phyloP scores from a whole-genome alignment of 1,284 basidiomycete species.

The Puccinia hordei region DNA sequence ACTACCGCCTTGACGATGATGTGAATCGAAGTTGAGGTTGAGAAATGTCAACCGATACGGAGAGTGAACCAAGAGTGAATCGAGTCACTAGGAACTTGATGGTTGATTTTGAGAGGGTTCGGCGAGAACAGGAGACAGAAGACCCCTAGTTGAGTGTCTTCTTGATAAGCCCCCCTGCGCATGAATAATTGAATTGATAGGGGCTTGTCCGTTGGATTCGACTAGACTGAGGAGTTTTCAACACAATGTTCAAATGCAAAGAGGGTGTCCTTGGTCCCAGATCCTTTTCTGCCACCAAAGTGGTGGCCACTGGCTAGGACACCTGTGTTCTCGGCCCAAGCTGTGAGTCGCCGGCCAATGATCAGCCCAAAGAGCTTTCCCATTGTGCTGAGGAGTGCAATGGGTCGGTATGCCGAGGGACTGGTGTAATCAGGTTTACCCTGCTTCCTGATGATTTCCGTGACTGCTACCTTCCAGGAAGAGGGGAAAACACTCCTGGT shows the following conservation, averaged over 20 bases:
- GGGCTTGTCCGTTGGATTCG: too few species aligned
- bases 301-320: not conserved
- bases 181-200: too few species aligned
- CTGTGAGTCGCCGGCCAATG: not conserved
- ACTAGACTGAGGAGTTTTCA: too few species aligned
- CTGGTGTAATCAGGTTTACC: not conserved
- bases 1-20: too few species aligned
- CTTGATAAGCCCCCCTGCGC: too few species aligned
- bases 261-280: not conserved
- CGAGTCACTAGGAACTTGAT: too few species aligned
- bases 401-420: conserved; percentile 20
- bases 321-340: not conserved
- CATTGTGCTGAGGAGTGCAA: not conserved
- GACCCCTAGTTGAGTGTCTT: too few species aligned
- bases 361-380: not conserved
- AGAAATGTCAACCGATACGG: too few species aligned
- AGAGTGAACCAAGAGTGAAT: too few species aligned
- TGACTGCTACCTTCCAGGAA: conserved; percentile 7
- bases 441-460: conserved; percentile 1
- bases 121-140: too few species aligned
- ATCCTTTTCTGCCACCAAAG: not conserved
- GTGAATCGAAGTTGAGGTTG: too few species aligned
- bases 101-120: too few species aligned
- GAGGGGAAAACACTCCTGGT: not conserved
- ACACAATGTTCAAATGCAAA: not conserved